Percentiles rank a stretch among this genome's conserved stretches.
These are phyloP conservation scores for Elsinoe necatrix DNA, from an alignment of 2,329 filamentous ascomycete species.

Conservation along the genomic window DNA sequence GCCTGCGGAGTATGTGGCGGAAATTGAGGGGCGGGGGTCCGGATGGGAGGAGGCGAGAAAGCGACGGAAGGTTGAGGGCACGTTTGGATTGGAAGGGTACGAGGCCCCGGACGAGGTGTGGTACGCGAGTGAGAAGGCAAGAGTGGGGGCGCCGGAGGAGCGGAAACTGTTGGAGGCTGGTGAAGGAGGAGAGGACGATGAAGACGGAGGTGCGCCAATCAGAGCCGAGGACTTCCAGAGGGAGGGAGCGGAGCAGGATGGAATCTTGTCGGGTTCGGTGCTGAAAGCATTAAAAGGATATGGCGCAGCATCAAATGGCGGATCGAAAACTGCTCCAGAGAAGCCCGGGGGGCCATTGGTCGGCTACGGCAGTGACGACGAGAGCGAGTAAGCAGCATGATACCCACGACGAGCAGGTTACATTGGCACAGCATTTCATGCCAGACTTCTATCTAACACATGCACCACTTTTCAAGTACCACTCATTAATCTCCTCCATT, in stretches of 20 bases:
- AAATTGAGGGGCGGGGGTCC: constrained; percentile 69
- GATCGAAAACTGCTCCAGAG: constrained; percentile 44
- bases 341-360: constrained; percentile 65
- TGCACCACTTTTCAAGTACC: too few species aligned
- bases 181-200: constrained; percentile 40
- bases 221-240: constrained; percentile 40
- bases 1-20: constrained; percentile 81
- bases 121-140: constrained; percentile 69
- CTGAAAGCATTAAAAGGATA: constrained; percentile 65
- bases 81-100: constrained; percentile 82
- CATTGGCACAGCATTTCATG: not conserved
- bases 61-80: constrained; percentile 78
- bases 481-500: not conserved
- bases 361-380: constrained; percentile 82
- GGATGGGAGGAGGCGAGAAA: constrained; percentile 60
- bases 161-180: constrained; percentile 52
- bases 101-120: constrained; percentile 91
- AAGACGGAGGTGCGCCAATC: constrained; percentile 23
- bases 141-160: constrained; percentile 56
- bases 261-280: constrained; percentile 76
- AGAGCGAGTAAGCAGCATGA: constrained; percentile 46
- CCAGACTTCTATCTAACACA: not conserved
- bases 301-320: constrained; percentile 35
- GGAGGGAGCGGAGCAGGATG: constrained; percentile 38
- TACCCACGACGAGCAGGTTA: not conserved